Conservation (phyloP, 1,139 yeast genomes). For the Geotrichum klebahnii region DNA sequence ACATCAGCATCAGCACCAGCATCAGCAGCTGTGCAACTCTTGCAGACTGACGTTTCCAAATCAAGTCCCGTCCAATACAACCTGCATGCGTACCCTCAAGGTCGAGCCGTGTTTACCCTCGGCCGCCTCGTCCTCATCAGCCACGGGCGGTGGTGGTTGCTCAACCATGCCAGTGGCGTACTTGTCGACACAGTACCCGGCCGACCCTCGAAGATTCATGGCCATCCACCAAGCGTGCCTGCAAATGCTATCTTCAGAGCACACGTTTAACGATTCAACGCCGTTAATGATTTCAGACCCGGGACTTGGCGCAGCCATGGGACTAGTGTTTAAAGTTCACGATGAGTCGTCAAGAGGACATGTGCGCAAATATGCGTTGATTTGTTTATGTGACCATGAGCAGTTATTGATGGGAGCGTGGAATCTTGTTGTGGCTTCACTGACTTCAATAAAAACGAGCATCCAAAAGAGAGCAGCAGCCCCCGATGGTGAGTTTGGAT, state of each 20-base stretch:
- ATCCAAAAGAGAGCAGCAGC: slow-evolving; percentile 47
- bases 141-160: slow-evolving; percentile 17
- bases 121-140: too few species aligned
- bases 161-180: slow-evolving; percentile 21
- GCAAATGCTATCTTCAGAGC: slow-evolving; percentile 63
- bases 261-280: slow-evolving; percentile 58
- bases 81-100: slow-evolving; percentile 12
- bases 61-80: neutral
- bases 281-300: slow-evolving; percentile 73
- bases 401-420: slow-evolving; percentile 52
- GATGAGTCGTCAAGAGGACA: slow-evolving; percentile 76
- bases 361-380: slow-evolving; percentile 65
- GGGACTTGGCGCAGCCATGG: slow-evolving; percentile 61
- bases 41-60: slow-evolving; percentile 30
- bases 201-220: slow-evolving; percentile 50
- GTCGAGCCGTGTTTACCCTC: too few species aligned
- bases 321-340: slow-evolving; percentile 60
- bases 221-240: slow-evolving; percentile 48
- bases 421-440: slow-evolving; percentile 52
- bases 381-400: slow-evolving; percentile 60
- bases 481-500: slow-evolving; percentile 33
- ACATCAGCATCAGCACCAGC: neutral
- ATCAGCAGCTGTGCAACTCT: slow-evolving; percentile 25
- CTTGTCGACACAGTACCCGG: slow-evolving; percentile 61
- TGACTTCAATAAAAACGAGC: slow-evolving; percentile 49